A percentile compares a stretch with the other conserved stretches of the same genome.
phyloP scores from a whole-genome alignment of 495 filamentous ascomycete genomes.

The Aspergillus egyptiacus region DNA sequence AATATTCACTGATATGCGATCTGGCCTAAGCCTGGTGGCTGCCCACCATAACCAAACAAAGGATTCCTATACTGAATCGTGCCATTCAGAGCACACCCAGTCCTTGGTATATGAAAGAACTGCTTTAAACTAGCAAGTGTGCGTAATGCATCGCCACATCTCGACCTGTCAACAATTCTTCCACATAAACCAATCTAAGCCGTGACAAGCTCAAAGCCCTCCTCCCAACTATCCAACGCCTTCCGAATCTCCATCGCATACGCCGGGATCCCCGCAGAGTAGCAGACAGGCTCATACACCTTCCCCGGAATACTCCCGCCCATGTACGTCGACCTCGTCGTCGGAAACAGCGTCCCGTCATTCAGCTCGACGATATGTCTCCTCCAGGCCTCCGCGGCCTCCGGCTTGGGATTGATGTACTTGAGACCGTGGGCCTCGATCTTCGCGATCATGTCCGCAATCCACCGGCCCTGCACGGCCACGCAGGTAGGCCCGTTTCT shows the following conservation, averaged over 20 bases:
- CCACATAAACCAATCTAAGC: too few relatives aligned
- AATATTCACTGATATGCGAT: too few relatives aligned
- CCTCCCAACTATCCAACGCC: slow-evolving; percentile 1
- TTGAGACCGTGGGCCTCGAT: slow-evolving; percentile 29
- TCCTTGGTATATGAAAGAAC: too few relatives aligned
- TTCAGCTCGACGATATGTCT: slow-evolving; percentile 24
- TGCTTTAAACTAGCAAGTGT: too few relatives aligned
- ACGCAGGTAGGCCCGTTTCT: slow-evolving; percentile 47
- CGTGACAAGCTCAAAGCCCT: slow-evolving; percentile 2
- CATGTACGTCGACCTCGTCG: slow-evolving; percentile 39
- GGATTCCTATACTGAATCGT: too few relatives aligned
- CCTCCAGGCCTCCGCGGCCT: slow-evolving; percentile 34
- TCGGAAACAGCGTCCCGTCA: slow-evolving; percentile 27
- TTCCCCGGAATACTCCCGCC: slow-evolving; percentile 44
- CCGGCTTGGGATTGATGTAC: slow-evolving; percentile 34
- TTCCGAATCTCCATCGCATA: neutral
- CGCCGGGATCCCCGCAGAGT: neutral
- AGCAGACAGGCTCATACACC: slow-evolving; percentile 4
- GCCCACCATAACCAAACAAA: too few relatives aligned
- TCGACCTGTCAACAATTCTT: too few relatives aligned
- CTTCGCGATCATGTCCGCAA: slow-evolving; percentile 40
- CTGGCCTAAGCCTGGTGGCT: too few relatives aligned
- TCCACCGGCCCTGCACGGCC: slow-evolving; percentile 50
- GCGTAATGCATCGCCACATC: too few relatives aligned
- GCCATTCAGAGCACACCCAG: too few relatives aligned